A percentile compares a stretch with the other conserved stretches of the same genome.
phyloP scores from a whole-genome alignment of 768 basidiomycete genomes.

The Hericium coralloides region DNA sequence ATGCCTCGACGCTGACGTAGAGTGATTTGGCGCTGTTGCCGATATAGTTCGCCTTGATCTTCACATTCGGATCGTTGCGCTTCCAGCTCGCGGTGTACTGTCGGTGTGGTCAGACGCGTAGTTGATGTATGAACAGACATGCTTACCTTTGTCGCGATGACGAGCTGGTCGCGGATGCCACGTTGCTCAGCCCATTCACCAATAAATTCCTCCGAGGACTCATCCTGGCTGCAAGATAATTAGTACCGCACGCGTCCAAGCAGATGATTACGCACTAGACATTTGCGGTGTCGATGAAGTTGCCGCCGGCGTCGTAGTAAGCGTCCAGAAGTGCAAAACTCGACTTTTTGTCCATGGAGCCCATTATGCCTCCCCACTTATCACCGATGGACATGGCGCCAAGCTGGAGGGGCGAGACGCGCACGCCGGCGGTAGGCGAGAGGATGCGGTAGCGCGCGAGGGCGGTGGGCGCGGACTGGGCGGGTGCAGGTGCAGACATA shows the following conservation, averaged over 20 bases:
- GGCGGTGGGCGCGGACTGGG: neutral
- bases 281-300: neutral
- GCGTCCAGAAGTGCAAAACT: constrained; percentile 30
- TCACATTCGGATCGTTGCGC: constrained; percentile 2
- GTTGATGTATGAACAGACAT: neutral
- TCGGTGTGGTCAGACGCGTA: neutral
- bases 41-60: constrained; percentile 16
- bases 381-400: constrained; percentile 17
- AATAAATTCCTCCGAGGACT: constrained; percentile 23
- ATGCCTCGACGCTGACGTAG: too few relatives aligned
- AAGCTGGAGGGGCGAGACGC: constrained; percentile 20
- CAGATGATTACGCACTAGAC: neutral
- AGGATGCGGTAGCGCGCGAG: constrained; percentile 14
- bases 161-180: constrained; percentile 26
- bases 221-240: constrained; percentile 9
- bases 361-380: constrained; percentile 21
- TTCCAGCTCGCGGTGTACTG: constrained; percentile 11
- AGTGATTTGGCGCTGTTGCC: constrained; percentile 27
- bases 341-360: constrained; percentile 27
- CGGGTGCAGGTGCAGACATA: neutral
- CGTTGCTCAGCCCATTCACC: constrained; percentile 30
- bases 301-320: constrained; percentile 21
- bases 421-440: constrained; percentile 14
- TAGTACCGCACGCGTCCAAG: neutral
- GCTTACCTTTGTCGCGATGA: constrained; percentile 17